phyloP scores from a whole-genome alignment of 2,329 filamentous ascomycete genomes.

The Trichoderma hamatum region DNA sequence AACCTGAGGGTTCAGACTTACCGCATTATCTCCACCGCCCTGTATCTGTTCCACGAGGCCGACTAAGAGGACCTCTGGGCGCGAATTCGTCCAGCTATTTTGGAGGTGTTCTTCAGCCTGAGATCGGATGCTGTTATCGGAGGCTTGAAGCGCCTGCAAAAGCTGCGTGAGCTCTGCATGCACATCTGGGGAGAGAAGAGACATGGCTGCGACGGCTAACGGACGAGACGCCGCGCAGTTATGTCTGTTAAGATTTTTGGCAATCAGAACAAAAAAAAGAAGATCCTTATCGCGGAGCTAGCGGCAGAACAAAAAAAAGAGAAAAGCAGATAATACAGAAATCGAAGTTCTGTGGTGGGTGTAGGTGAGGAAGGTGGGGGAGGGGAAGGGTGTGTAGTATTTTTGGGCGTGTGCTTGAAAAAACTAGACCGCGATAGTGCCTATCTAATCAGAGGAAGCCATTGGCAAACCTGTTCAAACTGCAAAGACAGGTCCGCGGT shows the following conservation, averaged over 20 bases:
- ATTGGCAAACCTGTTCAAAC: background rate
- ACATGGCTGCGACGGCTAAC: conserved; percentile 56
- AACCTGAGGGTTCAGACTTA: conserved; percentile 45
- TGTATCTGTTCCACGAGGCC: conserved; percentile 91
- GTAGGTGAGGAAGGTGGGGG: conserved; percentile 34
- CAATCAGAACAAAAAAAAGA: conserved; percentile 22
- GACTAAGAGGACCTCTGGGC: conserved; percentile 89
- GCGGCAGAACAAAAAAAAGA: conserved; percentile 24
- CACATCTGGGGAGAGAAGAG: conserved; percentile 80
- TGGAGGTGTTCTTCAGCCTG: conserved; percentile 89
- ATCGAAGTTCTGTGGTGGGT: conserved; percentile 31
- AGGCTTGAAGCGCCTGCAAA: conserved; percentile 82
- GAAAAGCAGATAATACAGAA: conserved; percentile 15
- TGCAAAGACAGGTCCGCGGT: background rate
- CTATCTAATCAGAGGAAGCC: background rate
- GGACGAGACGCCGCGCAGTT: conserved; percentile 32
- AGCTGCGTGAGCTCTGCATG: conserved; percentile 84
- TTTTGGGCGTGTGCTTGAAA: conserved; percentile 23
- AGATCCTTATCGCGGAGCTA: conserved; percentile 22
- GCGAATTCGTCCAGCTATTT: conserved; percentile 81
- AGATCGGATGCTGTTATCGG: conserved; percentile 83
- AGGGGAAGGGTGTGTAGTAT: conserved; percentile 29
- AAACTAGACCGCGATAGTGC: conserved; percentile 5
- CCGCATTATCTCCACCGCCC: conserved; percentile 71
- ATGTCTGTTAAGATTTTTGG: conserved; percentile 27